These are phyloP conservation scores for Marchantia polymorpha DNA, from an alignment of 225 moss, liverwort and hornwort genomes.

Conservation along the genomic window DNA sequence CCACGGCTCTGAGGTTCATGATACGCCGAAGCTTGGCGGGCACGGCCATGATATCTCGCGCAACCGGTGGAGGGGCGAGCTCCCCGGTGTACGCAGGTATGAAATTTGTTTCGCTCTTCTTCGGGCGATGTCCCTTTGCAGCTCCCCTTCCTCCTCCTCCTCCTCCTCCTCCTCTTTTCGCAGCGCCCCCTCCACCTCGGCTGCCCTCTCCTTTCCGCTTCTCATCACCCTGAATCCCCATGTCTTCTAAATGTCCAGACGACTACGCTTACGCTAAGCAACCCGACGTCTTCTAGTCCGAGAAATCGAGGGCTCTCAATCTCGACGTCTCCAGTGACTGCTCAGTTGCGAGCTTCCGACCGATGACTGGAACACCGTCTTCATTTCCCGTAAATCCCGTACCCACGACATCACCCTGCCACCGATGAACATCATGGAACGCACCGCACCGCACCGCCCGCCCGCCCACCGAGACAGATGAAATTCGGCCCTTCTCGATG, in stretches of 20 bases:
- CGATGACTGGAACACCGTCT: too few relatives aligned
- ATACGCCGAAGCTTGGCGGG: conserved; percentile 81
- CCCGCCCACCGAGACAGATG: too few relatives aligned
- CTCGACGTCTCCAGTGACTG: too few relatives aligned
- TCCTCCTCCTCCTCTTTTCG: conserved; percentile 31
- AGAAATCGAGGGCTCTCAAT: neutral
- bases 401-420: too few relatives aligned
- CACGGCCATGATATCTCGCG: conserved; percentile 58
- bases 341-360: too few relatives aligned
- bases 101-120: conserved; percentile 71
- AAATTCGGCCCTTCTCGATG: too few relatives aligned
- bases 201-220: conserved; percentile 3
- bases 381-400: too few relatives aligned
- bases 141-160: conserved; percentile 50
- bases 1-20: conserved; percentile 54
- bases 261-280: neutral
- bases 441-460: too few relatives aligned
- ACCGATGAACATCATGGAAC: too few relatives aligned
- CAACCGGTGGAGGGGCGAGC: conserved; percentile 67
- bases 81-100: conserved; percentile 57
- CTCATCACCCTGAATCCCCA: conserved; percentile 12
- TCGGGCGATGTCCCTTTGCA: conserved; percentile 52
- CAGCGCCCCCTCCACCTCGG: neutral
- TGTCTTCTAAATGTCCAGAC: neutral
- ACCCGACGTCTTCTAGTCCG: neutral